phyloP scores from a whole-genome alignment of 2,329 filamentous ascomycete species.

The Esteya vermicola region DNA sequence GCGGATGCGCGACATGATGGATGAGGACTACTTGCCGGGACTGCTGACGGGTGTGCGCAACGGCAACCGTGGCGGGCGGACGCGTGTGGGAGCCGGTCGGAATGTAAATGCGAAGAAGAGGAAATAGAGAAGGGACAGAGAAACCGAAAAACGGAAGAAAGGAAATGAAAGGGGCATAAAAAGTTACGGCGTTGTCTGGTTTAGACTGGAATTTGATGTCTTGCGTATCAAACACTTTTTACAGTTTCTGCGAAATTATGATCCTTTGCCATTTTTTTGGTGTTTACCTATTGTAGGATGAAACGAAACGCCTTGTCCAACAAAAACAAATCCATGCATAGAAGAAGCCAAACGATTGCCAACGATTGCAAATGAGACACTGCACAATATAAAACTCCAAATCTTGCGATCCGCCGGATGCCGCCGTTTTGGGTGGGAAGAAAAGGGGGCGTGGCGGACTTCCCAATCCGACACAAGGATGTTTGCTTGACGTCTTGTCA shows the following conservation, averaged over 20 bases:
- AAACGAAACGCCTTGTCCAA: neutral
- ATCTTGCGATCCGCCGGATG: too few relatives aligned
- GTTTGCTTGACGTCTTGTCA: too few relatives aligned
- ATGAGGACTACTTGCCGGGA: slow-evolving; percentile 78
- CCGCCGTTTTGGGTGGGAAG: too few relatives aligned
- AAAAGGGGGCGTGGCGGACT: too few relatives aligned
- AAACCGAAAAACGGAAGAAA: neutral
- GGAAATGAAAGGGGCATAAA: neutral
- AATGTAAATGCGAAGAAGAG: slow-evolving; percentile 71
- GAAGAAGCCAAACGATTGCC: neutral
- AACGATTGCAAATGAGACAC: neutral
- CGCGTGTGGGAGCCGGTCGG: slow-evolving; percentile 71
- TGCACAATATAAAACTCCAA: too few relatives aligned
- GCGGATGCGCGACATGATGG: slow-evolving; percentile 76
- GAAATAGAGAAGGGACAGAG: slow-evolving; percentile 19
- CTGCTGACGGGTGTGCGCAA: slow-evolving; percentile 69
- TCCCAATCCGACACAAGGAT: too few relatives aligned
- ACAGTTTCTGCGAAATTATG: too few relatives aligned
- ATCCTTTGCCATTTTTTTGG: too few relatives aligned
- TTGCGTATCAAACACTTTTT: too few relatives aligned
- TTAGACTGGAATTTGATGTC: neutral
- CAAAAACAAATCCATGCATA: neutral
- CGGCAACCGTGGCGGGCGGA: slow-evolving; percentile 48
- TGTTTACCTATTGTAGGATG: too few relatives aligned
- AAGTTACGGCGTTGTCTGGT: neutral